Evolutionary conservation across 441 rosid species (phyloP).

Genomic region (Arabidopsis hybrid): DNA sequence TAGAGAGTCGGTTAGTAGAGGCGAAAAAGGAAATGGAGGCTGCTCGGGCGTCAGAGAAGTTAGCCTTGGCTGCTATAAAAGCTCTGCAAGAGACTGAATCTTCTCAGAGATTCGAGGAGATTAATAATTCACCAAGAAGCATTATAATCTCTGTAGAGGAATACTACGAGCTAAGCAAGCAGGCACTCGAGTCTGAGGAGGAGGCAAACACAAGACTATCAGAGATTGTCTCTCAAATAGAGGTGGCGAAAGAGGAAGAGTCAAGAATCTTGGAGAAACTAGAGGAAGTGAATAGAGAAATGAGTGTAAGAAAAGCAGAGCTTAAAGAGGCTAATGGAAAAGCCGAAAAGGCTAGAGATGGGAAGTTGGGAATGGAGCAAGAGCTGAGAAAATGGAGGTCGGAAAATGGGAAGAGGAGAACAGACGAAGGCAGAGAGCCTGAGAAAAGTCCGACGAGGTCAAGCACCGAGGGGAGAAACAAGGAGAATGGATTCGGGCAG

Average conservation of each 20-base stretch:
- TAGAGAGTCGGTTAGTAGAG: conserved; percentile 72
- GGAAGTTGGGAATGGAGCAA: conserved; percentile 83
- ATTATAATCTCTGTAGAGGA: conserved; percentile 80
- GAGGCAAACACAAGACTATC: conserved; percentile 74
- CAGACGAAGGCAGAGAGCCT: conserved; percentile 51
- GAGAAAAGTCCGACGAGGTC: conserved; percentile 48
- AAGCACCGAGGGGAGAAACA: conserved; percentile 51
- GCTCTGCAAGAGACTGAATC: conserved; percentile 84
- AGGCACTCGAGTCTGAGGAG: conserved; percentile 84
- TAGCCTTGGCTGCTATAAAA: conserved; percentile 83
- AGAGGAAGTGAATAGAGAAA: conserved; percentile 73
- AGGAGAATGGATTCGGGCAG: conserved; percentile 18
- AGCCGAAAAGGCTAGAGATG: conserved; percentile 88
- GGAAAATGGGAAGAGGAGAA: conserved; percentile 75
- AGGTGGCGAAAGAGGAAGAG: conserved; percentile 81
- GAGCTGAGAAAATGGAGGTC: conserved; percentile 91
- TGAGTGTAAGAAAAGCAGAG: conserved; percentile 63
- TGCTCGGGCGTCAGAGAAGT: conserved; percentile 77
- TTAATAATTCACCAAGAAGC: conserved; percentile 52
- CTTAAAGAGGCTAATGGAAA: conserved; percentile 67
- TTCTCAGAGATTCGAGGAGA: conserved; percentile 50
- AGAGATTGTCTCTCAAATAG: conserved; percentile 71
- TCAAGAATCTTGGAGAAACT: conserved; percentile 56
- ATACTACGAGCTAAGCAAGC: conserved; percentile 81
- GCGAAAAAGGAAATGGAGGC: conserved; percentile 88